Evolutionary conservation across 805 yeast genomes (phyloP).

Genomic region (Kuraishia molischiana): DNA sequence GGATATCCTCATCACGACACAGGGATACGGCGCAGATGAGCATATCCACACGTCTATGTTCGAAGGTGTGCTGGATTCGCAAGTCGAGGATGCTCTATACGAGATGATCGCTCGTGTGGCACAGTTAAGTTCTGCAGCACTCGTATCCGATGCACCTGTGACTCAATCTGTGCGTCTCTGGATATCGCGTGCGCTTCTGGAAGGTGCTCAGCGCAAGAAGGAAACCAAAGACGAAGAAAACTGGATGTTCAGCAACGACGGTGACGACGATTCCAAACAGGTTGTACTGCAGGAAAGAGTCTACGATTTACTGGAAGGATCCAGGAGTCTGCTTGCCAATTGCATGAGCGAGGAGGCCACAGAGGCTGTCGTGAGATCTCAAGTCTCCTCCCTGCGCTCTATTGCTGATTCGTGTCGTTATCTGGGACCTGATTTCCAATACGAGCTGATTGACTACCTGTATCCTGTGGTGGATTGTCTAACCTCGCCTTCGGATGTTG

Average conservation of each 20-base stretch:
- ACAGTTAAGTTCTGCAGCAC: neutral
- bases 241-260: neutral
- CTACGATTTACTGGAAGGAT: conserved; percentile 23
- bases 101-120: conserved; percentile 4
- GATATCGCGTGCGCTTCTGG: conserved; percentile 24
- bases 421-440: conserved; percentile 29
- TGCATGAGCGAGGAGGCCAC: conserved; percentile 9
- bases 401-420: conserved; percentile 23
- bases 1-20: neutral
- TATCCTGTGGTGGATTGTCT: conserved; percentile 67
- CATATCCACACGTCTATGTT: conserved; percentile 5
- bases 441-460: conserved; percentile 59
- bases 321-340: conserved; percentile 32
- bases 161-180: conserved; percentile 23
- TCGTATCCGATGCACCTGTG: conserved; percentile 6
- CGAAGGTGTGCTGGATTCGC: conserved; percentile 11
- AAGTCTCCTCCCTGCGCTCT: conserved; percentile 32
- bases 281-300: conserved; percentile 12
- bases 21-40: neutral
- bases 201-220: conserved; percentile 10
- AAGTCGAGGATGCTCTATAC: conserved; percentile 11
- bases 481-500: conserved; percentile 39
- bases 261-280: conserved; percentile 3
- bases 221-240: no score
- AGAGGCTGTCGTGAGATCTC: conserved; percentile 16